Evolutionary conservation across 768 basidiomycete species (phyloP).

Genomic region (Suillus placidus): DNA sequence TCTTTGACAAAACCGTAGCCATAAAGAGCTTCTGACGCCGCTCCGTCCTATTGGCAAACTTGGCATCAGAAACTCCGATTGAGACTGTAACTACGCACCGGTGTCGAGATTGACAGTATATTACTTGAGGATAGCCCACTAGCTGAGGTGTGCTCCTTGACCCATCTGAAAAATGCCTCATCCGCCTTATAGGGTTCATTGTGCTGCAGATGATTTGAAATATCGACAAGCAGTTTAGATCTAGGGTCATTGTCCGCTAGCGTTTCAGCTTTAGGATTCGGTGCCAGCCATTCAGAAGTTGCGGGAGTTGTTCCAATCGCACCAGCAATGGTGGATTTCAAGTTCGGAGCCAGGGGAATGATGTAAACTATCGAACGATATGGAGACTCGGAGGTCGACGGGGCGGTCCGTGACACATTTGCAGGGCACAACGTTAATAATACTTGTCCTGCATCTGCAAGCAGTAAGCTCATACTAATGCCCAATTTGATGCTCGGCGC

Average conservation of each 20-base stretch:
- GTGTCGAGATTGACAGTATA: constrained; percentile 3
- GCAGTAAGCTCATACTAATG: constrained; percentile 36
- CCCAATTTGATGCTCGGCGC: constrained; percentile 30
- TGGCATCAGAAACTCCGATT: constrained; percentile 5
- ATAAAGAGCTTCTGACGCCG: constrained; percentile 24
- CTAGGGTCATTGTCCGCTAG: constrained; percentile 23
- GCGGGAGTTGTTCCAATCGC: constrained; percentile 57
- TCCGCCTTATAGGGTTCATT: constrained; percentile 56
- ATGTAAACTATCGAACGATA: constrained; percentile 57
- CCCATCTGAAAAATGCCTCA: constrained; percentile 64
- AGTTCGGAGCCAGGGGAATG: constrained; percentile 56
- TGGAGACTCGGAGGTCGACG: constrained; percentile 25
- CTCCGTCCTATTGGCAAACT: constrained; percentile 10
- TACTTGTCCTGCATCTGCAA: constrained; percentile 47
- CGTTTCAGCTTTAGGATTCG: constrained; percentile 10
- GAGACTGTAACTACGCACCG: constrained; percentile 4
- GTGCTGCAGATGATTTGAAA: constrained; percentile 45
- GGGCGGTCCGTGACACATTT: constrained; percentile 28
- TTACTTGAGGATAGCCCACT: not conserved
- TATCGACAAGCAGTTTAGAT: constrained; percentile 38
- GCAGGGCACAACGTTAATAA: constrained; percentile 44
- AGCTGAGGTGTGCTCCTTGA: constrained; percentile 37
- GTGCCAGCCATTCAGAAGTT: constrained; percentile 49
- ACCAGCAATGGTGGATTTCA: constrained; percentile 60
- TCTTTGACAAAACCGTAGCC: constrained; percentile 62